These are phyloP conservation scores for Decorospora gaudefroyi DNA, from an alignment of 2,329 filamentous ascomycete genomes.

Conservation along the genomic window DNA sequence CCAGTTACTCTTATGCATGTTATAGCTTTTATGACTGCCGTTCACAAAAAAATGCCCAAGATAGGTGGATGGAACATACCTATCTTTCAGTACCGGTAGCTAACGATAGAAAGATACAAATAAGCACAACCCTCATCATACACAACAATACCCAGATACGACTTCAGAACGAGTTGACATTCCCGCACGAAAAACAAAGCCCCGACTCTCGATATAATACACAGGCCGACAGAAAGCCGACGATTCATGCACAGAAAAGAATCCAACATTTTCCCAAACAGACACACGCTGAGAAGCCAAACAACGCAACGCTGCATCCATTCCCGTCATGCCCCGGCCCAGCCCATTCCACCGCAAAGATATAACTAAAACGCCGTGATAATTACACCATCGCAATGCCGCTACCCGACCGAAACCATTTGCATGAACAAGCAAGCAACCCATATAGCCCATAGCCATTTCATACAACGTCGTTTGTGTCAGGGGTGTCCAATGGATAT, in stretches of 20 bases:
- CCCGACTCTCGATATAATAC: constrained; percentile 31
- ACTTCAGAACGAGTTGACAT: constrained; percentile 10
- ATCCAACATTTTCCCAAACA: constrained; percentile 23
- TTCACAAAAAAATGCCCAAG: too few relatives aligned
- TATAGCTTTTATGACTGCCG: too few relatives aligned
- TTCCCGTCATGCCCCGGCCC: constrained; percentile 20
- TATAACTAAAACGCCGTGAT: constrained; percentile 28
- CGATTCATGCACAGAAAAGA: constrained; percentile 20
- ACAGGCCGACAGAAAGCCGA: constrained; percentile 17
- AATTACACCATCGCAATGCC: constrained; percentile 38
- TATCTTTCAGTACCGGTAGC: too few relatives aligned
- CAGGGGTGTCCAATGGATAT: constrained; percentile 44
- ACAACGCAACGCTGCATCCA: constrained; percentile 19
- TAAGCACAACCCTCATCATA: too few relatives aligned
- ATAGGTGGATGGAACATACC: too few relatives aligned
- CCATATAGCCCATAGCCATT: constrained; percentile 32
- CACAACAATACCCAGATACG: too few relatives aligned
- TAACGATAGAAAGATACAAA: too few relatives aligned
- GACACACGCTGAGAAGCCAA: constrained; percentile 16
- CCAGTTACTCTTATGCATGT: too few relatives aligned
- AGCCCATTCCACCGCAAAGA: constrained; percentile 12
- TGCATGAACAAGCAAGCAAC: constrained; percentile 24
- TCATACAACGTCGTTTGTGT: constrained; percentile 41
- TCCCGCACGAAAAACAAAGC: constrained; percentile 14
- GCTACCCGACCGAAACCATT: constrained; percentile 25